phyloP scores from a whole-genome alignment of 2,329 filamentous ascomycete species.

The Teratosphaeria nubilosa region DNA sequence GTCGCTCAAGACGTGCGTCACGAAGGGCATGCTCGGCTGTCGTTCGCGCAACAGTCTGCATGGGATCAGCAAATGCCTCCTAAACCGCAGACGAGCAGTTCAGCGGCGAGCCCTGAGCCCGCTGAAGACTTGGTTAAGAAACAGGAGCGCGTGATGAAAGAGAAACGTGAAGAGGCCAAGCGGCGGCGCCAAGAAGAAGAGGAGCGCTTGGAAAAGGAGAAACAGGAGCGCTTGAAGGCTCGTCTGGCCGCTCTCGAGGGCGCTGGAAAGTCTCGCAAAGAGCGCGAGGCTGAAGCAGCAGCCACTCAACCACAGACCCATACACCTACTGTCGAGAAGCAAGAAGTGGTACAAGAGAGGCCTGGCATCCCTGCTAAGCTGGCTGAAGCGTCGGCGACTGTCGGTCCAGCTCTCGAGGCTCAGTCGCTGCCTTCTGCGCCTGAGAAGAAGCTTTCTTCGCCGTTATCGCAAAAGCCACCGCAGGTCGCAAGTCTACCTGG shows the following conservation, averaged over 20 bases:
- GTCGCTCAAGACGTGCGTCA: conserved; percentile 28
- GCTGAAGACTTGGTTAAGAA: conserved; percentile 52
- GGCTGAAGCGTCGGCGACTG: conserved; percentile 8
- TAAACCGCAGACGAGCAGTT: conserved; percentile 9
- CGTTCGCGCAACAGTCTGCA: conserved; percentile 20
- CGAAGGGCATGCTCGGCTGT: conserved; percentile 11
- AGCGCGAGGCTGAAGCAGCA: conserved; percentile 24
- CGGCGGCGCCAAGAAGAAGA: conserved; percentile 23
- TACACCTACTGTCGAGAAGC: conserved; percentile 7
- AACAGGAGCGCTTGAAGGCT: conserved; percentile 22
- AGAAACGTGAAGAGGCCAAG: conserved; percentile 27
- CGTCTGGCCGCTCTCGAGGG: conserved; percentile 25
- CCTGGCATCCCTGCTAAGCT: conserved; percentile 6
- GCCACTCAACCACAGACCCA: conserved; percentile 7
- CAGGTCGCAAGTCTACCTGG: conserved; percentile 8
- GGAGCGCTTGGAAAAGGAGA: conserved; percentile 16
- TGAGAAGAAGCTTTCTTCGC: conserved; percentile 14
- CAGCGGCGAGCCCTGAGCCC: background rate
- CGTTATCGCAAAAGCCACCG: conserved; percentile 10
- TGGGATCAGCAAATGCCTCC: conserved; percentile 26
- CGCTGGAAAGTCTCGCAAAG: conserved; percentile 24
- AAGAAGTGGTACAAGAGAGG: conserved; percentile 2
- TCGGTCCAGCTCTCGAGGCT: conserved; percentile 6
- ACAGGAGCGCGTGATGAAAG: conserved; percentile 44
- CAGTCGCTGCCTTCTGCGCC: conserved; percentile 4